Evolutionary conservation across 805 yeast genomes (phyloP), one percentile per base, ranked within the genome.

Genomic region (Cyberlindnera euphorbiiphila): DNA sequence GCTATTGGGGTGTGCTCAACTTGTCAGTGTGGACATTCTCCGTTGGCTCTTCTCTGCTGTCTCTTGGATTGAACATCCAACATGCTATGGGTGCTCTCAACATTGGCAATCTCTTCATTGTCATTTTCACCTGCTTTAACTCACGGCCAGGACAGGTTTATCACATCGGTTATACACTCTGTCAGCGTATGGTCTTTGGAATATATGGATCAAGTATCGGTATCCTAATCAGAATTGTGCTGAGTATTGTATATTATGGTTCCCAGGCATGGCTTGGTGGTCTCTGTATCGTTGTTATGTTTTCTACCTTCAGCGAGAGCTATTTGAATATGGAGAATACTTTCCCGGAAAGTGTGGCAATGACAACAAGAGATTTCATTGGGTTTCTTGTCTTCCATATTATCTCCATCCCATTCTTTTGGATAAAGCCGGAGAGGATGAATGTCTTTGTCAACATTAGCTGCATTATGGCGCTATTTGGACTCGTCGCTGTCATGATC

Each of bases 201-300:
- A 53, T 66, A 4, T 53, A 60, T 39, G 73, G 73, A 5, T 62
- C 68, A 2, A 52, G 51, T 8, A 31, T 68, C 9, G 71, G 69
- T 14, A 61, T 70, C 16, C 29, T 59, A 15, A 61, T 66, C 24
- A 54, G 74, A 48, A 61, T 65, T 10, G 46, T 66, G 20, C 49
- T 70, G 34, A 60, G 67, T 9, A 56, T 68, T 26, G 67, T 70
- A 15, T 67, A 64, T 54, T 67, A 57, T 44, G 72, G 68, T 5
- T 59, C 66, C 12, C 70, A 67, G 45, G 60, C 69, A 1, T 68
- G 67, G 61, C 54, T 67, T 5, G 74, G 74, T 28, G 72, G 69
- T 2, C 47, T 64, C 22, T 58, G 69, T 39, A 41, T 69, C 10
- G 64, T 57, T 26, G 62, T 61, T 29, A 54, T 67, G 31, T 44